Evolutionary conservation across 2,329 filamentous ascomycete genomes (phyloP), one percentile per base, ranked within the genome.

Genomic region (Grosmannia huntii): DNA sequence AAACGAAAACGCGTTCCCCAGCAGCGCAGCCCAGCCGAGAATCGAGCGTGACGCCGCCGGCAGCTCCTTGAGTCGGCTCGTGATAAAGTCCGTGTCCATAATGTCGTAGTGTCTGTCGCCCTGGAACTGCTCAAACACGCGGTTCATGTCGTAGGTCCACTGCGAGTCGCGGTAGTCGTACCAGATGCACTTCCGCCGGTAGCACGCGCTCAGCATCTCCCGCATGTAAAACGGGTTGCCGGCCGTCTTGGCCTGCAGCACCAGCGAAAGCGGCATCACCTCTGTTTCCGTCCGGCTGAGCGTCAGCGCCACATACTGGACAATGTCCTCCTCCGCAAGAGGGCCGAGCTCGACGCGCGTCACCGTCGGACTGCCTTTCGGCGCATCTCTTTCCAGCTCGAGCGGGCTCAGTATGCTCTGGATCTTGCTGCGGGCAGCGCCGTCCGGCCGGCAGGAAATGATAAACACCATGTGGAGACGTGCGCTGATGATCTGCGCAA

Each of bases 141-240:
- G 83, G 69, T 96, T 90, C 12, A 96, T 73, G 66, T 95, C 87
- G 68, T 86, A 96, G 51, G 86, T 79, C 92, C 92, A 97, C 52
- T 81, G 79, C 53, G 84, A 88, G 62, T 86, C 82, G 64, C 84
- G 84, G 77, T 94, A 96, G 61, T 90, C 90, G 70, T 95, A 96
- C 81, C 85, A 95, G 55, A 96, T 87, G 68, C 89, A 95, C 64
- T 86, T 86, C 67, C 89, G 94, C 48, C 89, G 83, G 68, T 95
- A 85, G 68, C 89, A 95, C 3, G 87, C 86, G 66, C 89, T 89
- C 5, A 96, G 79, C 80, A 96, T 95, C 71, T 96, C 89, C 58
- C 89, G 81, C 69, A 96, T 87, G 66, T 94, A 95, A 66, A 96
- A 96, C 0, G 90, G 86, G 61, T 95, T 96, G 1, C 91, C 91